A percentile compares a stretch with the other conserved stretches of the same genome.
Conservation (phyloP, 176 grass and related monocot genomes). For the Oryza brachyantha region DNA sequence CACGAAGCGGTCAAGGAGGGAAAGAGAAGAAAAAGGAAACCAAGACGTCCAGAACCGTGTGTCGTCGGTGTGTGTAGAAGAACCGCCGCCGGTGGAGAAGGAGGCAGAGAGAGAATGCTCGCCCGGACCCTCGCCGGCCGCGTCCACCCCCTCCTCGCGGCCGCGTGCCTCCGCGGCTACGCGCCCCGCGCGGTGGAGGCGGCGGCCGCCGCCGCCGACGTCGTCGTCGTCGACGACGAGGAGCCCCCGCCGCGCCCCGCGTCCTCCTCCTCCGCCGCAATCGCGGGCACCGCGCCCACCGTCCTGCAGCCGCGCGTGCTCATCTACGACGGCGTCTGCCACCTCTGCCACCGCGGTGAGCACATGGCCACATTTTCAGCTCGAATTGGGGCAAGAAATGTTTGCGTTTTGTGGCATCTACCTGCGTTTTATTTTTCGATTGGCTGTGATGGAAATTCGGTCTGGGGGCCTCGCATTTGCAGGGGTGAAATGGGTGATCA, state of each 20-base stretch:
- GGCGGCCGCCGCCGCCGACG: not conserved
- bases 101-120: constrained; percentile 30
- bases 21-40: not conserved
- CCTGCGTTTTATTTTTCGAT: not conserved
- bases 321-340: constrained; percentile 95
- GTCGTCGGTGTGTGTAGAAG: not conserved
- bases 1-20: not conserved
- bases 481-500: constrained; percentile 90
- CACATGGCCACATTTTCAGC: not conserved
- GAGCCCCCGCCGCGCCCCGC: constrained; percentile 33
- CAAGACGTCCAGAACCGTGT: not conserved
- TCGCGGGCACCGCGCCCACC: constrained; percentile 34
- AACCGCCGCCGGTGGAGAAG: constrained; percentile 21
- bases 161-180: constrained; percentile 1
- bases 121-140: constrained; percentile 35
- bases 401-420: not conserved
- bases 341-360: constrained; percentile 90
- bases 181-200: not conserved
- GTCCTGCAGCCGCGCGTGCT: constrained; percentile 90
- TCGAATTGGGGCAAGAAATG: not conserved
- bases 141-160: constrained; percentile 1
- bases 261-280: not conserved
- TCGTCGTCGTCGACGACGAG: constrained; percentile 24
- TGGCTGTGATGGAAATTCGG: not conserved
- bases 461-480: constrained; percentile 12